Percentiles rank a stretch among this genome's conserved stretches.
These are phyloP conservation scores for Coix lacrymajobi DNA, from an alignment of 176 grass and related monocot species.

Conservation along the genomic window DNA sequence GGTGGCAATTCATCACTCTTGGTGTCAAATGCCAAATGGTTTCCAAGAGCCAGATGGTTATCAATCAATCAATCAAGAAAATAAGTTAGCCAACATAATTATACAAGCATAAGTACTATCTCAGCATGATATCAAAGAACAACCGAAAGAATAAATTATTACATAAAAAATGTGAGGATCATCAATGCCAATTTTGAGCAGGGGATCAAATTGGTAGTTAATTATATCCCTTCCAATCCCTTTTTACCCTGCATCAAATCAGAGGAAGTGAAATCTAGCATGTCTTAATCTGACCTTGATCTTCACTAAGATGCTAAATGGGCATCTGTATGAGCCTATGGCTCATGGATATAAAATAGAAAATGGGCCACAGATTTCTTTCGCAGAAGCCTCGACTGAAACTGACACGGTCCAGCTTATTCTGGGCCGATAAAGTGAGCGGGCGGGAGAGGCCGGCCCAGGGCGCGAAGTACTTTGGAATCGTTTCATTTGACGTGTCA, in stretches of 20 bases:
- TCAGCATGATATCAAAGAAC: not conserved
- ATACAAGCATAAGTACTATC: not conserved
- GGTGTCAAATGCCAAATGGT: not conserved
- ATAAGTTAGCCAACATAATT: not conserved
- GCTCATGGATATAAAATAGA: not conserved
- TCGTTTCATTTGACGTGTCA: too few species aligned
- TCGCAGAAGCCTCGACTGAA: too few species aligned
- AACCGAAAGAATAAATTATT: not conserved
- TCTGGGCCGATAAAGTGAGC: too few species aligned
- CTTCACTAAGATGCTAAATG: not conserved
- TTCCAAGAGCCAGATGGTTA: too few species aligned
- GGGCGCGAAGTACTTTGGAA: too few species aligned
- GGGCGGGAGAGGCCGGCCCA: too few species aligned
- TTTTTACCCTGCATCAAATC: not conserved
- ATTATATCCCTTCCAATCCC: not conserved
- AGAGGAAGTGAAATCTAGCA: not conserved
- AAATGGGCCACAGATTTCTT: too few species aligned
- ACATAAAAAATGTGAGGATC: not conserved
- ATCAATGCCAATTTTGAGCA: not conserved
- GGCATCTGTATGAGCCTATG: not conserved
- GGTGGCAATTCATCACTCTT: constrained; percentile 46
- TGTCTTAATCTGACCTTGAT: not conserved
- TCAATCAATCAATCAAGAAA: too few species aligned
- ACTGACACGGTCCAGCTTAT: too few species aligned
- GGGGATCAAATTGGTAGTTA: not conserved